Conservation (phyloP, 192 early-diverging fungal species). For the Haplosporangium gracile region DNA sequence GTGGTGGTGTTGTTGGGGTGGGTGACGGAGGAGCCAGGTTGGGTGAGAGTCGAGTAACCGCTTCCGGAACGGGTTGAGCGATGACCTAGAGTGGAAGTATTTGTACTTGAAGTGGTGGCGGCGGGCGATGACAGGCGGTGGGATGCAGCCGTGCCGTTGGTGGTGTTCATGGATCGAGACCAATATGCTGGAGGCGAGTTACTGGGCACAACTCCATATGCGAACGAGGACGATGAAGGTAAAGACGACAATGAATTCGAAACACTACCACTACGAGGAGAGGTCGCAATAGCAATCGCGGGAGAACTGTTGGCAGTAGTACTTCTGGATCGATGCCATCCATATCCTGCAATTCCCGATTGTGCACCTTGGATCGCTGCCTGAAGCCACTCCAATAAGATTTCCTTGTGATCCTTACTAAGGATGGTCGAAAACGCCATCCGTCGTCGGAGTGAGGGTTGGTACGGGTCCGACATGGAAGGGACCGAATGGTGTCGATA, state of each 20-base stretch:
- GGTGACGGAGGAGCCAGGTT: neutral
- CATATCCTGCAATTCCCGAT: neutral
- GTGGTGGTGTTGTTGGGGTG: neutral
- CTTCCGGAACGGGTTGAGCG: neutral
- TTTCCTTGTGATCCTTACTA: conserved; percentile 38
- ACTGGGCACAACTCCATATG: neutral
- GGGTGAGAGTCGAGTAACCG: neutral
- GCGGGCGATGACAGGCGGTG: neutral
- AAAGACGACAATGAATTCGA: neutral
- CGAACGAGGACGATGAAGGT: neutral
- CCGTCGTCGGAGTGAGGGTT: conserved; percentile 31
- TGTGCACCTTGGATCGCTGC: neutral
- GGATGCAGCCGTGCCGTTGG: neutral
- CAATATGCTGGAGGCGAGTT: neutral
- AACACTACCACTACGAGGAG: neutral
- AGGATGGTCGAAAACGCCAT: conserved; percentile 51
- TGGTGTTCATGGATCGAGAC: neutral
- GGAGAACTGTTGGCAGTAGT: neutral
- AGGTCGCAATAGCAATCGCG: neutral
- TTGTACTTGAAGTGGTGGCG: neutral
- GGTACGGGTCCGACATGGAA: conserved; percentile 46
- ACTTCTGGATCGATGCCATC: neutral
- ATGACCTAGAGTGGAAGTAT: neutral
- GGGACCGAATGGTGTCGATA: conserved; percentile 54
- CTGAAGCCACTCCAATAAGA: conserved; percentile 43